Percentiles rank a stretch among this genome's conserved stretches.
Evolutionary conservation across 768 basidiomycete genomes (phyloP).

Genomic region (Cyclocybe cylindracea): DNA sequence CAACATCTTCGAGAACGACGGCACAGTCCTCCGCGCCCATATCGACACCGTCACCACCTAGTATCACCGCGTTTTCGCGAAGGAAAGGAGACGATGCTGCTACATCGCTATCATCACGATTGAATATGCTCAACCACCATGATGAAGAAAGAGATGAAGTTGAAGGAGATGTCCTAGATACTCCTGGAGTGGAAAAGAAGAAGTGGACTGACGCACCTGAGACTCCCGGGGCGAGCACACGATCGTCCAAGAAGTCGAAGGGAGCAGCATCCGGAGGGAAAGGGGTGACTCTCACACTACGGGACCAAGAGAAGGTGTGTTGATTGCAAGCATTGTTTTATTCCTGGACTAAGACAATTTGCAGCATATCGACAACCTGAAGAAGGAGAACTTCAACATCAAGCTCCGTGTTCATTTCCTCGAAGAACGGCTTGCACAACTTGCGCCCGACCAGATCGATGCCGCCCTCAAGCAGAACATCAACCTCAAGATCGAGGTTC

Average conservation of each 20-base stretch:
- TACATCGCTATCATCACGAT: slow-evolving; percentile 38
- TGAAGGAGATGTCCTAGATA: slow-evolving; percentile 50
- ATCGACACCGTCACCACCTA: slow-evolving; percentile 52
- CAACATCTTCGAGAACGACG: slow-evolving; percentile 51
- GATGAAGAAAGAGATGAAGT: slow-evolving; percentile 37
- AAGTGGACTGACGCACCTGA: slow-evolving; percentile 45
- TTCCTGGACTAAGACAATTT: background rate
- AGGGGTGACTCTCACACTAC: slow-evolving; percentile 68
- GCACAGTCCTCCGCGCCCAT: slow-evolving; percentile 51
- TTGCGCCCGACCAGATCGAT: slow-evolving; percentile 91
- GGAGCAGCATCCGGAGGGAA: slow-evolving; percentile 42
- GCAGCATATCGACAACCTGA: slow-evolving; percentile 92
- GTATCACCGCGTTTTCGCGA: slow-evolving; percentile 28
- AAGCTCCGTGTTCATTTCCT: slow-evolving; percentile 96
- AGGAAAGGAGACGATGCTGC: slow-evolving; percentile 39
- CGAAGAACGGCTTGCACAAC: slow-evolving; percentile 87
- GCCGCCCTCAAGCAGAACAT: slow-evolving; percentile 91
- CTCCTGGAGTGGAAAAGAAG: slow-evolving; percentile 50
- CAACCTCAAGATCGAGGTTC: slow-evolving; percentile 89
- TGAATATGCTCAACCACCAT: slow-evolving; percentile 31
- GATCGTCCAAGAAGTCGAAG: slow-evolving; percentile 38
- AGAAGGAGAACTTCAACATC: slow-evolving; percentile 97
- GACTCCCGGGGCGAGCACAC: slow-evolving; percentile 41
- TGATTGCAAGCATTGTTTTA: background rate
- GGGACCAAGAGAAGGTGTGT: slow-evolving; percentile 94